Conservation (phyloP, 495 filamentous ascomycete genomes). For the Hapsidospora chrysogenum region DNA sequence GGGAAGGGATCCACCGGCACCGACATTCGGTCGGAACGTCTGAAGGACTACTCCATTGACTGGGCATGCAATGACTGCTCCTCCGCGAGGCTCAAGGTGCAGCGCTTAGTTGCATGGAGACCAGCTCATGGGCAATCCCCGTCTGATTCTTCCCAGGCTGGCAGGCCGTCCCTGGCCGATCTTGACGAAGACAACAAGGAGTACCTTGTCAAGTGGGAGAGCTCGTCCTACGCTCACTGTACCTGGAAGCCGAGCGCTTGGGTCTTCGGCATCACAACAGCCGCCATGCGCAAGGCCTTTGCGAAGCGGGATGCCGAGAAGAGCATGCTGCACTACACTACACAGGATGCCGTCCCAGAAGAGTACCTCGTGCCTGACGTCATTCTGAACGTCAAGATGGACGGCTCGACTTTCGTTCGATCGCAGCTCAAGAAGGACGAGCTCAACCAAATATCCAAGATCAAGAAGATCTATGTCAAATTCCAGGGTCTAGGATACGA, state of each 20-base stretch:
- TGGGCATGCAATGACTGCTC: constrained; percentile 68
- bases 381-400: constrained; percentile 53
- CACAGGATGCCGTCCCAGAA: constrained; percentile 68
- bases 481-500: constrained; percentile 94
- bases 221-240: constrained; percentile 59
- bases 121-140: too few species aligned
- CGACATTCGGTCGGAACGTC: constrained; percentile 18
- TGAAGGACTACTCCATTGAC: constrained; percentile 40
- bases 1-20: constrained; percentile 22
- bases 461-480: constrained; percentile 63
- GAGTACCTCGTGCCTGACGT: constrained; percentile 77
- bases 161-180: constrained; percentile 31
- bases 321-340: constrained; percentile 41
- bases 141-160: constrained; percentile 36
- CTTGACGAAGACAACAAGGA: constrained; percentile 53
- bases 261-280: constrained; percentile 59
- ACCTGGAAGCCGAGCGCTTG: constrained; percentile 80
- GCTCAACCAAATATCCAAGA: constrained; percentile 46
- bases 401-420: constrained; percentile 7
- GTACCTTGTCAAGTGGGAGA: constrained; percentile 80
- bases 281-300: constrained; percentile 56
- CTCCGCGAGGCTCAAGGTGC: constrained; percentile 39
- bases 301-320: constrained; percentile 44
- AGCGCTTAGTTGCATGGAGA: constrained; percentile 73
- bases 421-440: constrained; percentile 43